A percentile compares a stretch with the other conserved stretches of the same genome.
Evolutionary conservation across 495 filamentous ascomycete species (phyloP).

Genomic region (Cercophora sp.): DNA sequence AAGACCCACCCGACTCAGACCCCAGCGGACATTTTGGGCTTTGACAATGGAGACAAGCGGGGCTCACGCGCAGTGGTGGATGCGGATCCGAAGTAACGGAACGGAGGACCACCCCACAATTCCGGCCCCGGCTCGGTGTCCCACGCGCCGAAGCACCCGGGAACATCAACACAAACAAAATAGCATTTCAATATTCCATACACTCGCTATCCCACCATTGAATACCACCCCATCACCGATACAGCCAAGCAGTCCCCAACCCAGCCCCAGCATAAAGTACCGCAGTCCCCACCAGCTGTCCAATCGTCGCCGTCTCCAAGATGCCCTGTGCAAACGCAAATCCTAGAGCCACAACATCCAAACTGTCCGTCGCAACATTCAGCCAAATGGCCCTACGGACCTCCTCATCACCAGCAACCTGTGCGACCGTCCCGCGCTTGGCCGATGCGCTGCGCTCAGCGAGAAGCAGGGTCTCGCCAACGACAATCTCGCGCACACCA

Average conservation of each 20-base stretch:
- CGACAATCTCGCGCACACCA: conserved; percentile 5
- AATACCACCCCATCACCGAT: not conserved
- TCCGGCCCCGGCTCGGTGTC: no score
- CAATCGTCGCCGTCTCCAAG: not conserved
- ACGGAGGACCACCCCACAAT: no score
- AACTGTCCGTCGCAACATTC: conserved; percentile 2
- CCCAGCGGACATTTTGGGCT: no score
- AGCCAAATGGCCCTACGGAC: conserved; percentile 1
- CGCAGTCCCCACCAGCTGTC: not conserved
- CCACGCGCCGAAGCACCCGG: no score
- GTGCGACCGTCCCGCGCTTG: not conserved
- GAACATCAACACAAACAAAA: no score
- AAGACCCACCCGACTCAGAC: no score
- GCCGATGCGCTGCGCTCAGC: not conserved
- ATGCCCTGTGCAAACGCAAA: not conserved
- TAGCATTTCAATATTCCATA: no score
- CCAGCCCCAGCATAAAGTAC: not conserved
- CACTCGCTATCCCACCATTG: not conserved
- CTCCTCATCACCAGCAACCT: conserved; percentile 2
- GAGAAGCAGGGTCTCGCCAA: conserved; percentile 2
- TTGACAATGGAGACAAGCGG: no score
- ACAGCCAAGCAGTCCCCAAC: not conserved
- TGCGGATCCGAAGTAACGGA: no score
- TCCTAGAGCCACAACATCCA: not conserved
- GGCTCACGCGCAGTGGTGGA: no score